Conservation (phyloP, 2,329 filamentous ascomycete species). For the Monosporascus ibericus region DNA sequence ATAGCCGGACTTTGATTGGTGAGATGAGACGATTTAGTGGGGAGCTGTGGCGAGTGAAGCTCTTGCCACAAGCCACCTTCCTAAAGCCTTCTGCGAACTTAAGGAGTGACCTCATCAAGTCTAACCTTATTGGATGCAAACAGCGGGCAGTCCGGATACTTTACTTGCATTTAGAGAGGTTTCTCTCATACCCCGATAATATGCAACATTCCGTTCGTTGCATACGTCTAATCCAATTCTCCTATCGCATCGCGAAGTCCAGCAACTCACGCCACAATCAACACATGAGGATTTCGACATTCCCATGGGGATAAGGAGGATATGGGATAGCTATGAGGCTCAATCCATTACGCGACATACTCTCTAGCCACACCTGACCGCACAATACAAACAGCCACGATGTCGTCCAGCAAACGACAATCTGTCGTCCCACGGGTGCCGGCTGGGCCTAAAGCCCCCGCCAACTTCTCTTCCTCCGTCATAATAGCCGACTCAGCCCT, state of each 20-base stretch:
- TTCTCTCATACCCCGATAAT: no score
- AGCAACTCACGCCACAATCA: no score
- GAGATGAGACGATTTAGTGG: slow-evolving; percentile 8
- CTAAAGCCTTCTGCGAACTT: background rate
- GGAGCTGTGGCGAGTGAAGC: slow-evolving; percentile 14
- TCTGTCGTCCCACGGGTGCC: slow-evolving; percentile 50
- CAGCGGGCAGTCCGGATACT: no score
- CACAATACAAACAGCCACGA: slow-evolving; percentile 12
- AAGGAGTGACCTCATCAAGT: slow-evolving; percentile 11
- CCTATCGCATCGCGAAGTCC: no score
- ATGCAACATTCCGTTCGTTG: no score
- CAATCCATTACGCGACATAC: background rate
- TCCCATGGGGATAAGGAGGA: no score
- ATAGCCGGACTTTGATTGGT: slow-evolving; percentile 20
- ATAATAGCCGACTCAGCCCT: slow-evolving; percentile 58
- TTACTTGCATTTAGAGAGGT: no score
- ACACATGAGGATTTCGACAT: no score
- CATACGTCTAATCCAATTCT: no score
- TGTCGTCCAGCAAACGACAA: slow-evolving; percentile 47
- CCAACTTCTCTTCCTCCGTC: slow-evolving; percentile 54
- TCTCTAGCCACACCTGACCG: background rate
- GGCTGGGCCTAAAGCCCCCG: slow-evolving; percentile 53
- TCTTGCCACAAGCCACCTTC: slow-evolving; percentile 11
- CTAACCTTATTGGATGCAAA: slow-evolving; percentile 1
- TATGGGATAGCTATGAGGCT: slow-evolving; percentile 7